These are phyloP conservation scores for Bacidia rubella DNA, from an alignment of 495 filamentous ascomycete genomes.

Conservation along the genomic window DNA sequence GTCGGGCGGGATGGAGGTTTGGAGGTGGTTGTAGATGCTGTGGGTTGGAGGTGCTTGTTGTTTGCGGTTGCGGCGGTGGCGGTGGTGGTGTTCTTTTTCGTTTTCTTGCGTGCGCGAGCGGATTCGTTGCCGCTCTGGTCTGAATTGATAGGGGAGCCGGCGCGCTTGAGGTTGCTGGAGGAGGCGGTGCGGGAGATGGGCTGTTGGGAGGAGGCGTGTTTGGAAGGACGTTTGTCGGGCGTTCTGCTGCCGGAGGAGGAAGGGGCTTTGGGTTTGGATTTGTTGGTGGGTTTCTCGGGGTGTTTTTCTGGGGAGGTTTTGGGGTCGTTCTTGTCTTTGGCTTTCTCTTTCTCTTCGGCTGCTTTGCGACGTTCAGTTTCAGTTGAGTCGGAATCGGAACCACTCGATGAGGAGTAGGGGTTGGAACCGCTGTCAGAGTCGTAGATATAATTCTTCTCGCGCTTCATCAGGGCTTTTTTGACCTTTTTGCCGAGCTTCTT, in stretches of 20 bases:
- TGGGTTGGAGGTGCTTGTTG: not conserved
- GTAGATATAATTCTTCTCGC: constrained; percentile 75
- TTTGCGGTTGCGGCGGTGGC: constrained; percentile 23
- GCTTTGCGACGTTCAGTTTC: constrained; percentile 45
- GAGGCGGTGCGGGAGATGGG: constrained; percentile 43
- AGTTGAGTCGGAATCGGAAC: constrained; percentile 25
- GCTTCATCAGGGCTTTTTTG: constrained; percentile 64
- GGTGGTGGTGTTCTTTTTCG: constrained; percentile 43
- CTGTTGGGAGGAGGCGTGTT: constrained; percentile 22
- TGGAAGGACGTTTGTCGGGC: constrained; percentile 49
- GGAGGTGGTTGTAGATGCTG: constrained; percentile 31
- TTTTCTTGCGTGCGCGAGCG: constrained; percentile 65
- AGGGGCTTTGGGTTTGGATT: constrained; percentile 30
- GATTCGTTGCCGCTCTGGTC: constrained; percentile 86
- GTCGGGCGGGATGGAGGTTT: constrained; percentile 42
- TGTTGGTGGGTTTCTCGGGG: constrained; percentile 20
- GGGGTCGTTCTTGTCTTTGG: constrained; percentile 24
- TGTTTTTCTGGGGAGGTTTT: constrained; percentile 20
- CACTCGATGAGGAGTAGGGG: constrained; percentile 47
- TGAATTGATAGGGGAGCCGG: constrained; percentile 75
- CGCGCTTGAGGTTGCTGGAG: constrained; percentile 57
- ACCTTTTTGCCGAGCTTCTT: constrained; percentile 60
- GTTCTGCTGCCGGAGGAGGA: constrained; percentile 57
- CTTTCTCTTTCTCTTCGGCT: constrained; percentile 57
- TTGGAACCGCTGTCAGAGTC: constrained; percentile 61